phyloP scores from a whole-genome alignment of 768 basidiomycete species.

The Suillus clintonianus region DNA sequence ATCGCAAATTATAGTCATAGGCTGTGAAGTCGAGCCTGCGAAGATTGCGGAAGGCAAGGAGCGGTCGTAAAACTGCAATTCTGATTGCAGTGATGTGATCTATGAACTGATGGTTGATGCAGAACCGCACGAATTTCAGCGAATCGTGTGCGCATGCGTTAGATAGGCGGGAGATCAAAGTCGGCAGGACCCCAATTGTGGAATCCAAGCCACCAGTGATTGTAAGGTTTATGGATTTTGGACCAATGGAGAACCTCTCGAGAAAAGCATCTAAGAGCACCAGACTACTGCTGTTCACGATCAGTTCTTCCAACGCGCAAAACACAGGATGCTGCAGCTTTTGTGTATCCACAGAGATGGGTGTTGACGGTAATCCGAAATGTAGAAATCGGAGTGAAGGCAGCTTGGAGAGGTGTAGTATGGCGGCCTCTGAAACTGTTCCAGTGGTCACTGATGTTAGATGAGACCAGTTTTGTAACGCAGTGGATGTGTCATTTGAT shows the following conservation, averaged over 20 bases:
- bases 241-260: background rate
- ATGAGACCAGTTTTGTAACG: background rate
- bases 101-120: background rate
- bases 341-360: background rate
- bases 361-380: background rate
- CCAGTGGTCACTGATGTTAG: background rate
- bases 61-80: background rate
- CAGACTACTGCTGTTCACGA: background rate
- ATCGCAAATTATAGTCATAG: background rate
- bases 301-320: background rate
- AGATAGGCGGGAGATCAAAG: background rate
- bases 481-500: background rate
- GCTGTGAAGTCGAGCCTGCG: background rate
- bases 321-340: background rate
- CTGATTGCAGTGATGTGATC: background rate
- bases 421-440: background rate
- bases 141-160: background rate
- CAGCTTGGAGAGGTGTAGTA: background rate
- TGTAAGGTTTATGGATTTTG: background rate
- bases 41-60: background rate
- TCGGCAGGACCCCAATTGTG: background rate
- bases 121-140: background rate
- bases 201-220: background rate
- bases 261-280: background rate
- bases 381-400: background rate